Evolutionary conservation across 129 eudicot species (phyloP).

Genomic region (Solidago caesia): DNA sequence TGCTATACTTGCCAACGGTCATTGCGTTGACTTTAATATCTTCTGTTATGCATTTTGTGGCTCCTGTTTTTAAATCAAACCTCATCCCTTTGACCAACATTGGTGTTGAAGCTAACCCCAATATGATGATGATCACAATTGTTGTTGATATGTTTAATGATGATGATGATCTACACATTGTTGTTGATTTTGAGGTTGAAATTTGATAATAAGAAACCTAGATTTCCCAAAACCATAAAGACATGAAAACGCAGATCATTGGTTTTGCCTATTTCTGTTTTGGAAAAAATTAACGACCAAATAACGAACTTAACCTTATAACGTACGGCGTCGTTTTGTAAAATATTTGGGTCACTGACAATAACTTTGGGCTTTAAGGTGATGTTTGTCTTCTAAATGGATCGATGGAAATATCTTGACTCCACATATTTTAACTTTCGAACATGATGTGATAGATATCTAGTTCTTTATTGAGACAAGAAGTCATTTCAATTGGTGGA

Average conservation of each 20-base stretch:
- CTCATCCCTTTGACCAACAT: conserved; percentile 41
- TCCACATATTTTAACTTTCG: no score
- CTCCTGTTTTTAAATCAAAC: conserved; percentile 61
- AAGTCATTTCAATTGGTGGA: no score
- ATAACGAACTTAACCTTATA: conserved; percentile 10
- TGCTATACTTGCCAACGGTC: conserved; percentile 69
- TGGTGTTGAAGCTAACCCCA: conserved; percentile 24
- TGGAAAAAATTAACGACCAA: conserved; percentile 31
- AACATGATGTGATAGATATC: no score
- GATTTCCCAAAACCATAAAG: conserved; percentile 22
- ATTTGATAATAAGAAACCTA: conserved; percentile 21
- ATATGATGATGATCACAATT: not conserved
- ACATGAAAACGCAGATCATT: not conserved
- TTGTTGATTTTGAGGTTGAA: conserved; percentile 11
- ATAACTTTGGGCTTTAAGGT: not conserved
- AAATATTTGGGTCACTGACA: not conserved
- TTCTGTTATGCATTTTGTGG: conserved; percentile 65
- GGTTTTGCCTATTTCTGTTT: not conserved
- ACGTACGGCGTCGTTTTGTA: conserved; percentile 11
- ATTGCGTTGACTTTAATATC: conserved; percentile 56
- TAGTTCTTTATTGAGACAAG: no score
- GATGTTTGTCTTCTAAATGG: no score
- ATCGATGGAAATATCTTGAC: no score
- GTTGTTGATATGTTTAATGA: conserved; percentile 15
- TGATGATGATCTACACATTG: conserved; percentile 29